phyloP scores from a whole-genome alignment of 352 stramenopile species.

The Pythium angustatum region DNA sequence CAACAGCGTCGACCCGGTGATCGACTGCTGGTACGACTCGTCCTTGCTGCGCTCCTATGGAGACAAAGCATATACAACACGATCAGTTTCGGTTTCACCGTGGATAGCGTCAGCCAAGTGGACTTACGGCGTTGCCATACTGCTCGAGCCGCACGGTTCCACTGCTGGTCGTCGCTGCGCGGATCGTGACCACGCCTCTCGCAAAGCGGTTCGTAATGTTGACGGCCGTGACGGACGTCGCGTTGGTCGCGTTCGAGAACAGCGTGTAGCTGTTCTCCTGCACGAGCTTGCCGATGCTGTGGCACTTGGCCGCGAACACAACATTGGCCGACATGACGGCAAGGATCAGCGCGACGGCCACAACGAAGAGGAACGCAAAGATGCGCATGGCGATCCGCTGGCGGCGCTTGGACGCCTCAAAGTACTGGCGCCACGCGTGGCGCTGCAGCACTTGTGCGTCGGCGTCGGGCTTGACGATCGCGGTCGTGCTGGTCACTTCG shows the following conservation, averaged over 20 bases:
- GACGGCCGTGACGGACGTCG: conserved; percentile 13
- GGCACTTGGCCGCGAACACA: conserved; percentile 70
- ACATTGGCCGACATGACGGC: conserved; percentile 87
- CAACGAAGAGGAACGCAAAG: conserved; percentile 41
- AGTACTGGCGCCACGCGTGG: conserved; percentile 55
- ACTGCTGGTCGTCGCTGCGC: conserved; percentile 11
- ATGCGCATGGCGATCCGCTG: conserved; percentile 70
- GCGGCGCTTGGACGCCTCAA: conserved; percentile 58
- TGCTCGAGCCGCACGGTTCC: conserved; percentile 42
- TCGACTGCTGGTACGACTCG: conserved; percentile 37
- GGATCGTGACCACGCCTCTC: conserved; percentile 41
- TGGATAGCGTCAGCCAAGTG: too few species aligned
- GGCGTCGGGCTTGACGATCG: conserved; percentile 1
- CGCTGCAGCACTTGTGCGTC: conserved; percentile 16
- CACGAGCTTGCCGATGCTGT: conserved; percentile 55
- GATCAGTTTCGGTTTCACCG: too few species aligned
- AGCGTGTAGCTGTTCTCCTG: conserved; percentile 44
- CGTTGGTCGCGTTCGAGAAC: conserved; percentile 16
- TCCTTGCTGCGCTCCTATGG: conserved; percentile 31
- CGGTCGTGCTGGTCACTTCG: not conserved
- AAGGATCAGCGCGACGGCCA: conserved; percentile 83
- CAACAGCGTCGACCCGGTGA: conserved; percentile 30
- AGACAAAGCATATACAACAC: not conserved
- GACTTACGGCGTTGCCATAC: conserved; percentile 49
- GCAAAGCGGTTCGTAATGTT: conserved; percentile 46